Evolutionary conservation across 2,329 filamentous ascomycete genomes (phyloP).

Genomic region (Xylariaceae sp.): DNA sequence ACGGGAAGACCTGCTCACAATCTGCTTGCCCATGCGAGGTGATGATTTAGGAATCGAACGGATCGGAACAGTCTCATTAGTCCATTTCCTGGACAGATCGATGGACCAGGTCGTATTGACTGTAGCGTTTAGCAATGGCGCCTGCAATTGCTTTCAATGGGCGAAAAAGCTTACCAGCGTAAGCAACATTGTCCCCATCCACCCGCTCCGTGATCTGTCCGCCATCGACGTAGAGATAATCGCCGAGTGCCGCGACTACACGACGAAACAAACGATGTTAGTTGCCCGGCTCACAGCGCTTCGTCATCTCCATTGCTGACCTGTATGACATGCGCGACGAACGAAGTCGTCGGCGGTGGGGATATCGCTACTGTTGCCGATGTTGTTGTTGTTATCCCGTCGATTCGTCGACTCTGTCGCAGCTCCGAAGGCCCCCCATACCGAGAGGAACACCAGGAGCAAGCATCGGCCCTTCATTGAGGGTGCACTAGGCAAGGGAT

Average conservation of each 20-base stretch:
- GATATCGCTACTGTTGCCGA: constrained; percentile 2
- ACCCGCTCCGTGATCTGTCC: constrained; percentile 30
- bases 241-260: constrained; percentile 30
- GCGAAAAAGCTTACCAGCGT: constrained; percentile 18
- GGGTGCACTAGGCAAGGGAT: constrained; percentile 5
- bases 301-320: not conserved
- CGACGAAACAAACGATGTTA: not conserved
- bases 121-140: constrained; percentile 12
- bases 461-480: constrained; percentile 28
- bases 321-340: constrained; percentile 10
- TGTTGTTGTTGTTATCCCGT: not conserved
- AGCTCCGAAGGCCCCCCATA: constrained; percentile 23
- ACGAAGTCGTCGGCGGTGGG: constrained; percentile 24
- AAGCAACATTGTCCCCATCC: constrained; percentile 24
- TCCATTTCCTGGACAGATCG: constrained; percentile 32
- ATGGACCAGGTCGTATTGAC: constrained; percentile 35
- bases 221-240: constrained; percentile 38
- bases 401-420: constrained; percentile 17
- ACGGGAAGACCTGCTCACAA: not conserved
- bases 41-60: constrained; percentile 27
- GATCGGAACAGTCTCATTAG: constrained; percentile 30
- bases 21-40: constrained; percentile 29
- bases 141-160: not conserved
- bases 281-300: not conserved
- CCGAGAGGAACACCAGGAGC: constrained; percentile 24